Evolutionary conservation across 2,329 filamentous ascomycete species (phyloP).

Genomic region (Colletotrichum destructivum): DNA sequence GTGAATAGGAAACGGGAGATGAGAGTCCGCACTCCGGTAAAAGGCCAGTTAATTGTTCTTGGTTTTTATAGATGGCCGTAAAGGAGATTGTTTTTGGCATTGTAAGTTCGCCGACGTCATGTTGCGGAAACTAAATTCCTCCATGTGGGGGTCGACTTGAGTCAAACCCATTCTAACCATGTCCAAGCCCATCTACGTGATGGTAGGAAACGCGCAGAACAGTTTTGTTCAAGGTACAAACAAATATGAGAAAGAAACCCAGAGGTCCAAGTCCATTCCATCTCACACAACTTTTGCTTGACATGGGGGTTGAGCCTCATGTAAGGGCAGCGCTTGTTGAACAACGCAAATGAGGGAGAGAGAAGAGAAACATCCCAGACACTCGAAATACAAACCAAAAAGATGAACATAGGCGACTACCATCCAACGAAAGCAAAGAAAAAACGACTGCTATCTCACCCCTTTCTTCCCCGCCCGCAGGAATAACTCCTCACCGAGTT

Average conservation of each 20-base stretch:
- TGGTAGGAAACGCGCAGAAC: too few relatives aligned
- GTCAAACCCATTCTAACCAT: too few relatives aligned
- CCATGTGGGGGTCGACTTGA: not conserved
- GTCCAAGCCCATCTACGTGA: not conserved
- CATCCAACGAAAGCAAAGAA: not conserved
- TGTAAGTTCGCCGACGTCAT: not conserved
- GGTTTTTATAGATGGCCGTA: not conserved
- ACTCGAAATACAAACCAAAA: not conserved
- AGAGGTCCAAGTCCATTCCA: not conserved
- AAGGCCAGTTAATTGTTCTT: too few relatives aligned
- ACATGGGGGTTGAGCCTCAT: conserved; percentile 3
- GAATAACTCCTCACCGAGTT: conserved; percentile 31
- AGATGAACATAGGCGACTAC: not conserved
- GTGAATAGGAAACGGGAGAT: not conserved
- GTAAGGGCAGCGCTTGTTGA: not conserved
- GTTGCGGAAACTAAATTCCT: conserved; percentile 9
- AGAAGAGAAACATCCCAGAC: too few relatives aligned
- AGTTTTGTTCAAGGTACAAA: too few relatives aligned
- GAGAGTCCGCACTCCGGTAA: not conserved
- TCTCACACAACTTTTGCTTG: not conserved
- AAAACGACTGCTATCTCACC: not conserved
- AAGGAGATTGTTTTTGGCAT: not conserved
- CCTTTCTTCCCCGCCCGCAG: not conserved
- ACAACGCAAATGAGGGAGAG: not conserved
- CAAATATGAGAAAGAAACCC: not conserved